A percentile compares a stretch with the other conserved stretches of the same genome.
Conservation (phyloP, 2,329 filamentous ascomycete genomes). For the Stagonosporopsis vannaccii region DNA sequence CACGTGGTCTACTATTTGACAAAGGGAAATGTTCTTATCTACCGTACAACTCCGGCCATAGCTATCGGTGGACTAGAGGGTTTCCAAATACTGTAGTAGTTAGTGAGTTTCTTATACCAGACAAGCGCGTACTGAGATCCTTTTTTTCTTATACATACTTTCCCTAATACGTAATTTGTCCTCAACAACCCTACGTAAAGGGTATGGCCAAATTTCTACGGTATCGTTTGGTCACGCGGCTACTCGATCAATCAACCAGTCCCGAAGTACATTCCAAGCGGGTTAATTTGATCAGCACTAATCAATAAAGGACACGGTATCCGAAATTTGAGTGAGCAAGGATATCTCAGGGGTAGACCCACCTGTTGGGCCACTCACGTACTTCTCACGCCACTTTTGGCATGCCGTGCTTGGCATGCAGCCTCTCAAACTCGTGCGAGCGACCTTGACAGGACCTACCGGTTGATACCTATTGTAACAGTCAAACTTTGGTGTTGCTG, state of each 20-base stretch:
- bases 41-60: constrained; percentile 4
- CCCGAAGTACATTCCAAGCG: constrained; percentile 7
- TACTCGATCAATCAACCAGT: constrained; percentile 7
- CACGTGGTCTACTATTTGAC: constrained; percentile 9
- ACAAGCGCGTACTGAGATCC: constrained; percentile 14
- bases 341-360: constrained; percentile 12
- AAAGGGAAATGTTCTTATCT: constrained; percentile 13
- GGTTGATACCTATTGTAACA: constrained; percentile 9
- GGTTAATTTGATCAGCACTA: constrained; percentile 3
- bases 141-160: constrained; percentile 10
- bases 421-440: constrained; percentile 5
- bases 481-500: constrained; percentile 14
- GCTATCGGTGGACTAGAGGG: constrained; percentile 6
- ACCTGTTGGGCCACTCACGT: constrained; percentile 11
- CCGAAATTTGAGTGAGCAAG: constrained; percentile 10
- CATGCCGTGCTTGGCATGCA: constrained; percentile 14
- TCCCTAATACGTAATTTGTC: constrained; percentile 12
- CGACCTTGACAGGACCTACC: constrained; percentile 10
- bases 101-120: constrained; percentile 15
- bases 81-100: constrained; percentile 13
- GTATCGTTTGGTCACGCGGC: constrained; percentile 12
- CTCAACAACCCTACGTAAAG: constrained; percentile 8
- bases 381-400: constrained; percentile 12
- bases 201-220: constrained; percentile 10
- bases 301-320: constrained; percentile 9